Evolutionary conservation across 768 basidiomycete genomes (phyloP).

Genomic region (Suillus alpinus): DNA sequence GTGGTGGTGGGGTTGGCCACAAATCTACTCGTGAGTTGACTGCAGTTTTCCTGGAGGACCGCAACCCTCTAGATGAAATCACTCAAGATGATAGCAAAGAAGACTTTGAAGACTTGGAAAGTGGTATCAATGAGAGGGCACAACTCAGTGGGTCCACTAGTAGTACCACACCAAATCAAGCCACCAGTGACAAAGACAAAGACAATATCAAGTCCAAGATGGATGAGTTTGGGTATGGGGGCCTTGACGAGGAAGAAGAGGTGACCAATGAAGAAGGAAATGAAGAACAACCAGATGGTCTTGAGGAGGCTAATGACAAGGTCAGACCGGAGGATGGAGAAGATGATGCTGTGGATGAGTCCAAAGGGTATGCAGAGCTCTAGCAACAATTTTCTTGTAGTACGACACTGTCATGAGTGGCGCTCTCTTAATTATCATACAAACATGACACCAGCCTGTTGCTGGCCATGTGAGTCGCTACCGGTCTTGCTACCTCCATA

Average conservation of each 20-base stretch:
- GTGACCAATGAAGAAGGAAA: not conserved
- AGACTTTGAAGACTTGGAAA: not conserved
- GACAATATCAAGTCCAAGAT: not conserved
- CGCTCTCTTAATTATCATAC: not conserved
- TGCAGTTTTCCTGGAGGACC: not conserved
- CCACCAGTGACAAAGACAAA: not conserved
- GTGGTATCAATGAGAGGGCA: too few species aligned
- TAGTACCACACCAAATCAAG: too few species aligned
- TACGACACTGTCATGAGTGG: too few species aligned
- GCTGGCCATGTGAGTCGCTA: not conserved
- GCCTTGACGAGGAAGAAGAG: not conserved
- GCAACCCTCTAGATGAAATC: not conserved
- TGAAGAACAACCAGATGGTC: not conserved
- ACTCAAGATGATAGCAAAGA: not conserved
- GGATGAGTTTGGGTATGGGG: not conserved
- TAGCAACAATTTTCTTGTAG: not conserved
- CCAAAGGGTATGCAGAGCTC: not conserved
- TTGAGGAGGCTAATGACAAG: not conserved
- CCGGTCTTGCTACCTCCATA: too few species aligned
- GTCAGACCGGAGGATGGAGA: not conserved
- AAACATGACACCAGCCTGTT: not conserved
- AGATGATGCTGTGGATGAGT: not conserved
- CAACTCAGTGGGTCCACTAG: too few species aligned
- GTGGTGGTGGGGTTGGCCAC: constrained; percentile 32
- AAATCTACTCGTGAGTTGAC: not conserved